Conservation (phyloP, 192 early-diverging fungal genomes). For the Coemansia sp. region DNA sequence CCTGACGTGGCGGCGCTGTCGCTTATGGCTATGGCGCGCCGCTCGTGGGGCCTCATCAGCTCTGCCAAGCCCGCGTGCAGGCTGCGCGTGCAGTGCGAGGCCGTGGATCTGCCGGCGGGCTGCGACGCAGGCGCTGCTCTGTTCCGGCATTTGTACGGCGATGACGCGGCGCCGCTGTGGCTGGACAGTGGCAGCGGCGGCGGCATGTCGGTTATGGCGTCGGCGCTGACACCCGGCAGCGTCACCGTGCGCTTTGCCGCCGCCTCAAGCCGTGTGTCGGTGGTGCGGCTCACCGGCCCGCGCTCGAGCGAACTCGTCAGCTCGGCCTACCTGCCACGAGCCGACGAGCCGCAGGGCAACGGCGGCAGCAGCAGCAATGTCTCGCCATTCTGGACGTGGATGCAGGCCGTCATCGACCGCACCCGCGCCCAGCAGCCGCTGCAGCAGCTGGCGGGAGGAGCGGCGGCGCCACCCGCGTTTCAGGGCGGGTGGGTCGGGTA, state of each 20-base stretch:
- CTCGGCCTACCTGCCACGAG: too few relatives aligned
- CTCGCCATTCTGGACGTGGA: slow-evolving; percentile 75
- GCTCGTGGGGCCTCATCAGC: neutral
- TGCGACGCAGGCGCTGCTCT: neutral
- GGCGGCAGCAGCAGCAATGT: too few relatives aligned
- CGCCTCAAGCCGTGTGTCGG: neutral
- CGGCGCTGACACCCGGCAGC: slow-evolving; percentile 6
- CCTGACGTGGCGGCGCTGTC: slow-evolving; percentile 8
- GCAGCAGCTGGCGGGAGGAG: too few relatives aligned
- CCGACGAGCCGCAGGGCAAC: too few relatives aligned
- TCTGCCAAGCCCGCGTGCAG: too few relatives aligned
- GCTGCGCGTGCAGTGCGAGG: slow-evolving; percentile 24
- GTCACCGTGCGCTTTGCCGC: slow-evolving; percentile 30
- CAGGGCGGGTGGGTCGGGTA: slow-evolving; percentile 84
- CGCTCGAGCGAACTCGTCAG: too few relatives aligned
- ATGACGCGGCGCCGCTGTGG: slow-evolving; percentile 54
- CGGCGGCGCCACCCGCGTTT: slow-evolving; percentile 54
- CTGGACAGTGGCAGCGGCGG: slow-evolving; percentile 56
- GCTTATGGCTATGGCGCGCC: slow-evolving; percentile 6
- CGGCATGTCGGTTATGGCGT: slow-evolving; percentile 33
- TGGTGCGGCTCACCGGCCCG: neutral
- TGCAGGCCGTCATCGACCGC: slow-evolving; percentile 44
- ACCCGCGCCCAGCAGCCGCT: slow-evolving; percentile 11
- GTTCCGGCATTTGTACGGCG: slow-evolving; percentile 16
- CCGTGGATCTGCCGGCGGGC: slow-evolving; percentile 2